These are phyloP conservation scores for Podaxis sp. DNA, from an alignment of 768 basidiomycete genomes.

Conservation along the genomic window DNA sequence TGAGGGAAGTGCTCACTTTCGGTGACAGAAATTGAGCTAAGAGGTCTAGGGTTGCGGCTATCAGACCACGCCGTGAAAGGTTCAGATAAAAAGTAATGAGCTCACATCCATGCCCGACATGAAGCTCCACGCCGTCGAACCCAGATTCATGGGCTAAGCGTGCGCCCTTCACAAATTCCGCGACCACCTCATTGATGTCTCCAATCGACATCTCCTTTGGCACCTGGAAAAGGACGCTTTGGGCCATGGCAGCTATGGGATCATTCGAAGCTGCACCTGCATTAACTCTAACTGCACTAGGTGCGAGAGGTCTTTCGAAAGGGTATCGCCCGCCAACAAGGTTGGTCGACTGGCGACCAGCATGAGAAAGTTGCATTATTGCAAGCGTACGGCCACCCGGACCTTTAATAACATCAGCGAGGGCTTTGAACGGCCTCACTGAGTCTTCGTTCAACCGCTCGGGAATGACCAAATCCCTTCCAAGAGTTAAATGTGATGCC, in stretches of 20 bases:
- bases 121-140: constrained; percentile 86
- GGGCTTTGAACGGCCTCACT: constrained; percentile 45
- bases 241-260: constrained; percentile 36
- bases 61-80: background rate
- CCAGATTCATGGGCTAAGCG: constrained; percentile 60
- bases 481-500: constrained; percentile 60
- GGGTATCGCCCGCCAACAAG: constrained; percentile 65
- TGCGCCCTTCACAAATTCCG: constrained; percentile 67
- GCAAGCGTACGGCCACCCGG: constrained; percentile 38
- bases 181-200: constrained; percentile 63
- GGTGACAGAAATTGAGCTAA: constrained; percentile 76
- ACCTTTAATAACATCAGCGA: constrained; percentile 53
- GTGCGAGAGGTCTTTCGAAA: constrained; percentile 63
- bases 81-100: constrained; percentile 15
- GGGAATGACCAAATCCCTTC: constrained; percentile 70
- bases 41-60: constrained; percentile 48
- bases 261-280: constrained; percentile 18
- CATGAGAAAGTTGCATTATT: constrained; percentile 83
- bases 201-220: constrained; percentile 55
- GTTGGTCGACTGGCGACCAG: constrained; percentile 79
- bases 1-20: constrained; percentile 41
- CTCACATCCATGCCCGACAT: constrained; percentile 85
- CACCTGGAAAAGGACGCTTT: constrained; percentile 56
- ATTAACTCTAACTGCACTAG: constrained; percentile 60
- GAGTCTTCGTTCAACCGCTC: constrained; percentile 36